These are phyloP conservation scores for Argentina anserina DNA, from an alignment of 306 rosid genomes.

Conservation along the genomic window DNA sequence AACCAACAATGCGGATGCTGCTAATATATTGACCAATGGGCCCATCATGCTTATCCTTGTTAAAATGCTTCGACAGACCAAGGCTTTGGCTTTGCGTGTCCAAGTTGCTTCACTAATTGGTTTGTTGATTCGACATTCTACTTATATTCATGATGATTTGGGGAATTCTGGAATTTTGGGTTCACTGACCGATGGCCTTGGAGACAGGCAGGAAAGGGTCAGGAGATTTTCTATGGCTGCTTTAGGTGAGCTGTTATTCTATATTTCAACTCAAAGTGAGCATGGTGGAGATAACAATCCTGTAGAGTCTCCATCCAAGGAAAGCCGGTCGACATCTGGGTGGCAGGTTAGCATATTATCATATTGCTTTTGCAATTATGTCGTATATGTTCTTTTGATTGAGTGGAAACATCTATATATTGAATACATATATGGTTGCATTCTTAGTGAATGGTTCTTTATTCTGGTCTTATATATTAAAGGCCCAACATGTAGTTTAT, in stretches of 20 bases:
- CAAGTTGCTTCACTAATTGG: slow-evolving; percentile 94
- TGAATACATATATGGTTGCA: neutral
- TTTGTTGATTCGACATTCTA: slow-evolving; percentile 85
- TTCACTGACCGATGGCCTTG: slow-evolving; percentile 81
- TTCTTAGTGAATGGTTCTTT: slow-evolving; percentile 2
- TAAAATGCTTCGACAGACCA: slow-evolving; percentile 84
- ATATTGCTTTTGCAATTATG: slow-evolving; percentile 22
- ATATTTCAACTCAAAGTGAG: slow-evolving; percentile 83
- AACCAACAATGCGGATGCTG: slow-evolving; percentile 85
- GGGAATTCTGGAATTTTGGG: slow-evolving; percentile 86
- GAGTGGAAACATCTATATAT: slow-evolving; percentile 2
- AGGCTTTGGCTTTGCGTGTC: slow-evolving; percentile 77
- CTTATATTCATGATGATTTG: slow-evolving; percentile 74
- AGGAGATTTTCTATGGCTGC: slow-evolving; percentile 99
- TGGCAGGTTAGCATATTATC: slow-evolving; percentile 80
- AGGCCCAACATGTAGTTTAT: neutral
- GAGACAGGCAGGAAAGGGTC: slow-evolving; percentile 94
- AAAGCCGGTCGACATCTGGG: slow-evolving; percentile 46
- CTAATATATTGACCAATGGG: slow-evolving; percentile 95
- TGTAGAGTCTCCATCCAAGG: slow-evolving; percentile 79
- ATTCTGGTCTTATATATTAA: slow-evolving; percentile 7
- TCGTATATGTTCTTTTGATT: neutral
- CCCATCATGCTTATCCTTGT: slow-evolving; percentile 87
- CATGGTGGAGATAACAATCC: slow-evolving; percentile 59
- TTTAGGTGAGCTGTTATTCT: slow-evolving; percentile 87